A percentile compares a stretch with the other conserved stretches of the same genome.
These are phyloP conservation scores for Tardiomyces depauwii DNA, from an alignment of 1,139 yeast genomes.

Conservation along the genomic window DNA sequence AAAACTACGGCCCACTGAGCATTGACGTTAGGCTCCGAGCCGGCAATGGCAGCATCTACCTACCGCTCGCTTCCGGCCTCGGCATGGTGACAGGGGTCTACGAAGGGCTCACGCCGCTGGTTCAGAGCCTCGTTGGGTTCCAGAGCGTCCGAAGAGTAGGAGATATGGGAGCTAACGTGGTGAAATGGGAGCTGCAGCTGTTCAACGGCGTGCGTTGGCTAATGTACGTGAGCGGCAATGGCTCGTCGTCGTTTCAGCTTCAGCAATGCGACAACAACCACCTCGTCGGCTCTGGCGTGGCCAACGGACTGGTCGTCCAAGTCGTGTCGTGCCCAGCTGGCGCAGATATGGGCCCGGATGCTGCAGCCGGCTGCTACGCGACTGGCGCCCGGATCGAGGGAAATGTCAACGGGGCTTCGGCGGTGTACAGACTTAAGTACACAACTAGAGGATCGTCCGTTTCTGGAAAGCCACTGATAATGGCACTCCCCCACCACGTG, in stretches of 20 bases:
- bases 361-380: conserved; percentile 51
- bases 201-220: conserved; percentile 44
- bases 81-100: conserved; percentile 62
- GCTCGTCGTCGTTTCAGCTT: background rate
- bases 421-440: conserved; percentile 42
- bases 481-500: conserved; percentile 66
- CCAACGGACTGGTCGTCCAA: conserved; percentile 46
- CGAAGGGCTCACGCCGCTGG: conserved; percentile 46
- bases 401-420: conserved; percentile 27
- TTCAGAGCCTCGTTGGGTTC: conserved; percentile 49
- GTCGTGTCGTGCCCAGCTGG: conserved; percentile 40
- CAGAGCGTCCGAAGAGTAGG: conserved; percentile 28
- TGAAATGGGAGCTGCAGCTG: conserved; percentile 43
- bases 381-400: conserved; percentile 32
- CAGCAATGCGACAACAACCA: conserved; percentile 3
- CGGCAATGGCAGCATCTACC: conserved; percentile 36
- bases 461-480: conserved; percentile 43
- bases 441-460: conserved; percentile 41
- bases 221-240: conserved; percentile 38
- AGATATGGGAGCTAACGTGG: conserved; percentile 11
- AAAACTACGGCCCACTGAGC: conserved; percentile 33
- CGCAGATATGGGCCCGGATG: conserved; percentile 23
- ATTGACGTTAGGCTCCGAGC: conserved; percentile 46
- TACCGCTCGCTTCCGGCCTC: conserved; percentile 57
- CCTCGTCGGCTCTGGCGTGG: conserved; percentile 17